Evolutionary conservation across 2,329 filamentous ascomycete genomes (phyloP), one percentile per base, ranked within the genome.

Genomic region (Sporothrix pseudoabietina): DNA sequence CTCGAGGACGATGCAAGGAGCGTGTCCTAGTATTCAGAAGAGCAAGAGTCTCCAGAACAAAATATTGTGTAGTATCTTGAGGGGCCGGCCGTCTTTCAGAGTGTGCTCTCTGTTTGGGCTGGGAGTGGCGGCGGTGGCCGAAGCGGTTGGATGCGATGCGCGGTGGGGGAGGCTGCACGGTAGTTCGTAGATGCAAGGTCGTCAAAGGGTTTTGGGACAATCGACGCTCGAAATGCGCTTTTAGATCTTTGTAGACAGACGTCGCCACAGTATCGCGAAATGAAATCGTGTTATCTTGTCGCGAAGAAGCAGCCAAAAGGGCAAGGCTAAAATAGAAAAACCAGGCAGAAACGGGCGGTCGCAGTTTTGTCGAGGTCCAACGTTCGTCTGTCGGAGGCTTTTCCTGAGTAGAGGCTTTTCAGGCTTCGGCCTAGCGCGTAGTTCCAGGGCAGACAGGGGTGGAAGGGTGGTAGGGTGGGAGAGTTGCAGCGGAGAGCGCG

Each of bases 311-410:
- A 2, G 12, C 8, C 22, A 10, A 26, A 49, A 49, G 44, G 44
- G 44, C 44, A 55, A 10, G 30, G 30, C 9, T 19, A 26, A 55
- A 68, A 65, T 49, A 66, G 22, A 19, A 32, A 52, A 52, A 52
- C 14, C 63, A 69, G 71, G 63, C 71, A 69, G 71, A 72, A 68
- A 55, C 65, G 61, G 61, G 71, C 26, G 47, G 61, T 72, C 39
- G 71, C 52, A 57, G 63, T 35, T 30, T 32, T 47, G 59, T 61
- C 14, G 14, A 26, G 26, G 26, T 26, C 26, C 26, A 26, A 26
- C 26, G 26, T 26, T 49, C 19, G 41, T 12, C 14, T 65, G 22
- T 65, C 19, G 39, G 22, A 35, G 52, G 9, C 2, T 14, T 59
- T 66, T 12, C 5, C 5, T 47, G 5, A 19, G 39, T 30, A 26